Evolutionary conservation across 768 basidiomycete species (phyloP), one percentile per base, ranked within the genome.

Genomic region (Serendipita sp.): DNA sequence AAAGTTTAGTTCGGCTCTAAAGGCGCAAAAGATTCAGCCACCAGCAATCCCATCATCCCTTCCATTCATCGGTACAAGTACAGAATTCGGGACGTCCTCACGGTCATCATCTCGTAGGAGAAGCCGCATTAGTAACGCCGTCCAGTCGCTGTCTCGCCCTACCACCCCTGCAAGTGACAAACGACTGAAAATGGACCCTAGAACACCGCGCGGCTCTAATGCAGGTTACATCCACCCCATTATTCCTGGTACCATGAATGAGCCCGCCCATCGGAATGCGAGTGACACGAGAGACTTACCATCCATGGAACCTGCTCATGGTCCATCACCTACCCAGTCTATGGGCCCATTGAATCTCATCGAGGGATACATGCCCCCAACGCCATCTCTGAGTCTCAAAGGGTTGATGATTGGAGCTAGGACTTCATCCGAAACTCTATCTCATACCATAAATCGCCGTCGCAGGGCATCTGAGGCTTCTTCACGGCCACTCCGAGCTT

Each of bases 1-100:
- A 75, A 82, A 78, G 64, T 75, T 89, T 37, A 76, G 79, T 0
- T 73, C 82, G n/a, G 8, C 5, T 60, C 34, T 37, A 4, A 35
- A 16, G 8, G 56, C 56, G 24, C 18, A 60, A 35, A 18, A 35
- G 18, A 35, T 60, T 7, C n/a, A 5, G 8, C 56, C 56, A 28
- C 56, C 56, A 60, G 56, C 56, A 3, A 7, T 60, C 5, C 56
- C 56, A 30, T 8, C 35, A 5, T n/a, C 56, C 3, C 24, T 60
- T 3, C n/a, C 56, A 60, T 3, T n/a, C 32, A 60, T 30, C 28
- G 28, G 8, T n/a, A 32, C 16, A 3, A 7, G 3, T n/a, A 18
- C 30, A 51, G 48, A 51, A 3, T 51, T 4, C 30, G 48, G 48
- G 48, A 51, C 38, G n/a, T 51, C 30, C 48, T 51, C 30, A 18